Conservation (phyloP, 495 filamentous ascomycete species). For the Aspergillus sclerotioniger region DNA sequence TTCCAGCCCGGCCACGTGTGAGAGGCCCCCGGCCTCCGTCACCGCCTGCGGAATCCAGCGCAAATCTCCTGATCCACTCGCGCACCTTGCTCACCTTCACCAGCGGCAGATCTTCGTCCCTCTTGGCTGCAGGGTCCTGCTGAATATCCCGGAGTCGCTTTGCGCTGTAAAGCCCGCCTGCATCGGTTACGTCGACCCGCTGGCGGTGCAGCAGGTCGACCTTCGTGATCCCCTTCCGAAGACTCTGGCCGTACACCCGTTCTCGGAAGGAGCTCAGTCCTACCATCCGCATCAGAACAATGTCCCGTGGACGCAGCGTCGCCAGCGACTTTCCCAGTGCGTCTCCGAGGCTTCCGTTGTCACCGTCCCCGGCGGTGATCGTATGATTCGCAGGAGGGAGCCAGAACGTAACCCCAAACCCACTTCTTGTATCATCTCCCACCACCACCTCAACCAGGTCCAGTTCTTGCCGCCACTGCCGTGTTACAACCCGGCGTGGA, state of each 20-base stretch:
- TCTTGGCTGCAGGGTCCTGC: slow-evolving; percentile 20
- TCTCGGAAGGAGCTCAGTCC: slow-evolving; percentile 71
- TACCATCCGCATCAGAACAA: slow-evolving; percentile 72
- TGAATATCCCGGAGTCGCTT: slow-evolving; percentile 18
- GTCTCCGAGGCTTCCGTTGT: slow-evolving; percentile 24
- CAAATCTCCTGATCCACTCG: slow-evolving; percentile 74
- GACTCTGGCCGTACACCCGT: slow-evolving; percentile 73
- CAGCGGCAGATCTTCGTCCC: slow-evolving; percentile 49
- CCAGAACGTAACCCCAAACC: slow-evolving; percentile 86
- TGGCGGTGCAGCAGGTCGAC: slow-evolving; percentile 64
- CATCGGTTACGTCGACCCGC: slow-evolving; percentile 39
- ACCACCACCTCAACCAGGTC: slow-evolving; percentile 76
- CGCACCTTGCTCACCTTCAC: slow-evolving; percentile 65
- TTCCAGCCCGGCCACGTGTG: slow-evolving; percentile 31
- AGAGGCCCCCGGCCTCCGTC: slow-evolving; percentile 26
- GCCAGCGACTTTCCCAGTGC: slow-evolving; percentile 43
- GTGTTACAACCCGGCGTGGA: slow-evolving; percentile 57
- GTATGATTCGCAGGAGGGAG: slow-evolving; percentile 38
- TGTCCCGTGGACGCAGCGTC: slow-evolving; percentile 62
- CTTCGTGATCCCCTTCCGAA: slow-evolving; percentile 67
- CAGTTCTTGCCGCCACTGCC: slow-evolving; percentile 47
- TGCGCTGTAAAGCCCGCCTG: slow-evolving; percentile 34
- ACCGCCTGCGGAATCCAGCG: slow-evolving; percentile 48
- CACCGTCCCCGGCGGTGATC: slow-evolving; percentile 21
- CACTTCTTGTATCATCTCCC: slow-evolving; percentile 80